A percentile compares a stretch with the other conserved stretches of the same genome.
phyloP scores from a whole-genome alignment of 495 filamentous ascomycete genomes.

The Penicillium cosmopolitanum region DNA sequence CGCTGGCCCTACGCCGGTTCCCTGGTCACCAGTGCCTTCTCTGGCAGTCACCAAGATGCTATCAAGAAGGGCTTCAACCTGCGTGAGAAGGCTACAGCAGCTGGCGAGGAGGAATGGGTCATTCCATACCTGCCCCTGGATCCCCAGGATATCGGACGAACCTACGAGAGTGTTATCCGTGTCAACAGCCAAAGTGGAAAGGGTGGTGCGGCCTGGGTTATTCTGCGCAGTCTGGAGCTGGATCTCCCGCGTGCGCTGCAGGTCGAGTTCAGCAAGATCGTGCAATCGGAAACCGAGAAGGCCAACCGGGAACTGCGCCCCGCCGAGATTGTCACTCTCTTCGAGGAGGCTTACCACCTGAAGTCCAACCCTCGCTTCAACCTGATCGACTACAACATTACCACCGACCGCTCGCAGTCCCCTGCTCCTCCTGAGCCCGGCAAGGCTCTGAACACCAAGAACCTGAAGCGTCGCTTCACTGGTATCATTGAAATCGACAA shows the following conservation, averaged over 20 bases:
- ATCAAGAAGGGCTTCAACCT: conserved; percentile 94
- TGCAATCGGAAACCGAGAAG: conserved; percentile 75
- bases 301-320: conserved; percentile 81
- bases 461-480: conserved; percentile 81
- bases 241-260: conserved; percentile 93
- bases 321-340: conserved; percentile 81
- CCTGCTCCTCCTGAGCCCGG: conserved; percentile 70
- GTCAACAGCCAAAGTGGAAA: conserved; percentile 98
- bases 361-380: conserved; percentile 79
- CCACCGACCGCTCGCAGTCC: conserved; percentile 77
- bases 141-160: conserved; percentile 90
- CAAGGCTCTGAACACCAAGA: conserved; percentile 72
- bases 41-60: conserved; percentile 77
- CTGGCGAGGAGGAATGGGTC: conserved; percentile 64
- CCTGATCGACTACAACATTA: conserved; percentile 91
- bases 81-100: conserved; percentile 62
- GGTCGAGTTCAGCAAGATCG: conserved; percentile 85
- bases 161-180: conserved; percentile 95
- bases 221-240: conserved; percentile 83
- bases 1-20: conserved; percentile 88
- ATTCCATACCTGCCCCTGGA: conserved; percentile 94
- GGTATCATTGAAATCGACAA: conserved; percentile 87
- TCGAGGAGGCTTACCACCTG: conserved; percentile 84
- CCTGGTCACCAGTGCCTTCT: conserved; percentile 53
- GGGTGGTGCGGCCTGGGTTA: conserved; percentile 93